Conservation (phyloP, 768 basidiomycete species). For the Rhodocollybia butyracea region DNA sequence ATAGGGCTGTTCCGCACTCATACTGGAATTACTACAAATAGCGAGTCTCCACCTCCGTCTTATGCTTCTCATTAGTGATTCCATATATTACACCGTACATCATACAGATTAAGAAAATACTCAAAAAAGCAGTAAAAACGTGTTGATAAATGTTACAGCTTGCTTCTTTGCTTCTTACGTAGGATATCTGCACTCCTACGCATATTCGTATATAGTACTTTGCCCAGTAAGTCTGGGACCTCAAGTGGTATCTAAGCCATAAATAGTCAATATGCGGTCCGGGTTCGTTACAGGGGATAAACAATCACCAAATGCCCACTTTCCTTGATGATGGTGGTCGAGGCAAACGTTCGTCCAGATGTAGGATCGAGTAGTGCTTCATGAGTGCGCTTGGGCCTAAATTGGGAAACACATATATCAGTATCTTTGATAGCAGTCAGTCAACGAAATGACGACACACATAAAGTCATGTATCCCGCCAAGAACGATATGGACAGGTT, state of each 20-base stretch:
- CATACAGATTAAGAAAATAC: no score
- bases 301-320: conserved; percentile 25
- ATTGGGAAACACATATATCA: background rate
- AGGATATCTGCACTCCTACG: background rate
- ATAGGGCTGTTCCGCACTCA: no score
- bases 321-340: conserved; percentile 21
- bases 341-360: conserved; percentile 33
- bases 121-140: no score
- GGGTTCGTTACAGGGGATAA: background rate
- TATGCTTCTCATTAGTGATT: no score
- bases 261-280: no score
- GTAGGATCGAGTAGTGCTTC: conserved; percentile 29
- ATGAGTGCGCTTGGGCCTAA: conserved; percentile 34
- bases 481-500: conserved; percentile 53
- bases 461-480: conserved; percentile 51
- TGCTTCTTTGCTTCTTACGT: background rate
- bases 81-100: no score
- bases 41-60: no score
- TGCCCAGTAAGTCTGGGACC: conserved; percentile 3
- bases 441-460: conserved; percentile 38
- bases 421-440: no score
- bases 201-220: background rate
- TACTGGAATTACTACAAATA: no score
- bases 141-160: no score
- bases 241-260: conserved; percentile 2